Evolutionary conservation across 805 yeast genomes (phyloP).

Genomic region (Candida montana): DNA sequence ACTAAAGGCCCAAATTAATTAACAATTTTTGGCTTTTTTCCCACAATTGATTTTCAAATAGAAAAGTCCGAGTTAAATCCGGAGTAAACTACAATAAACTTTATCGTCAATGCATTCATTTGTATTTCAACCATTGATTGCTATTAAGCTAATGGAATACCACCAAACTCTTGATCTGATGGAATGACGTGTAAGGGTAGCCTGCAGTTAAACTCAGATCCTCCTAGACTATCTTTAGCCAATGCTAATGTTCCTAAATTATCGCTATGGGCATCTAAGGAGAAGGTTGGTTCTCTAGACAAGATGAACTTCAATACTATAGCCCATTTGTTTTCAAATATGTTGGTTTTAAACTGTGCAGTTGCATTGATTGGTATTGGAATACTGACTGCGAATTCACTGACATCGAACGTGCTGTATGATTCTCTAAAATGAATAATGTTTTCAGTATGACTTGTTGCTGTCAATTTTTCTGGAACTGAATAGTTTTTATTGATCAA

Average conservation of each 20-base stretch:
- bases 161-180: conserved; percentile 42
- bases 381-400: conserved; percentile 26
- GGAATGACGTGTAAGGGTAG: conserved; percentile 43
- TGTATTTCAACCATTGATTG: background rate
- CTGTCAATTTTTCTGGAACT: conserved; percentile 5
- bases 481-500: conserved; percentile 28
- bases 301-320: conserved; percentile 32
- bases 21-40: background rate
- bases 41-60: background rate
- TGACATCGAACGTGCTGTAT: conserved; percentile 26
- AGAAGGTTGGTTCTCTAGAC: conserved; percentile 14
- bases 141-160: conserved; percentile 28
- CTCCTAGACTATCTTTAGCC: conserved; percentile 31
- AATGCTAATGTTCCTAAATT: conserved; percentile 29
- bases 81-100: background rate
- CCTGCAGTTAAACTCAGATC: conserved; percentile 37
- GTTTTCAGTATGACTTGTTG: background rate
- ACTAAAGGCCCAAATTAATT: no score
- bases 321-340: conserved; percentile 36
- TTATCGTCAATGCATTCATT: no score
- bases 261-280: conserved; percentile 27
- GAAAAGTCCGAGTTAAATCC: background rate
- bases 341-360: conserved; percentile 35
- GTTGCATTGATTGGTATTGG: conserved; percentile 31
- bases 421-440: conserved; percentile 27